Conservation (phyloP, 768 basidiomycete genomes). For the Rhizopogon vulgaris region DNA sequence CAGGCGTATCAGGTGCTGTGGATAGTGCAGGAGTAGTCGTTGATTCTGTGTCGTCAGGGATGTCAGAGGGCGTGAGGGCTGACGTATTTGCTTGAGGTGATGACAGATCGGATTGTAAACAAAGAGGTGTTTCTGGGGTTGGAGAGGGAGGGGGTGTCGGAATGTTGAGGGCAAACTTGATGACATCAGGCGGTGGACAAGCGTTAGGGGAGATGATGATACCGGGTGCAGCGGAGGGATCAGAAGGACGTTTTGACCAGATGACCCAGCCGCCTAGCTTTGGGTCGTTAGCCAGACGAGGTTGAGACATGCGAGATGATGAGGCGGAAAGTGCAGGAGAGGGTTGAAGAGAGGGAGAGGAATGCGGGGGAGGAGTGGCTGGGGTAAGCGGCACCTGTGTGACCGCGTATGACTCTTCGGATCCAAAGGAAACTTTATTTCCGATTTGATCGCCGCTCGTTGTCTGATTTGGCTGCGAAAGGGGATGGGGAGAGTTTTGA, state of each 20-base stretch:
- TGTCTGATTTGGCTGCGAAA: neutral
- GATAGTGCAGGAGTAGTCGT: slow-evolving; percentile 45
- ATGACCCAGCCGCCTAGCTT: slow-evolving; percentile 44
- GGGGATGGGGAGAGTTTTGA: no score
- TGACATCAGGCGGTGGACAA: slow-evolving; percentile 52
- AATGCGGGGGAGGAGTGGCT: slow-evolving; percentile 7
- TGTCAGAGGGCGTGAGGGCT: slow-evolving; percentile 10
- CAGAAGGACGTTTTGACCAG: slow-evolving; percentile 65
- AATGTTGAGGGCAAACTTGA: slow-evolving; percentile 48
- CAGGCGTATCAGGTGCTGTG: slow-evolving; percentile 41
- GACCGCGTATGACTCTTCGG: neutral
- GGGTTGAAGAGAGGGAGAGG: neutral
- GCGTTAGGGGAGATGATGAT: slow-evolving; percentile 67
- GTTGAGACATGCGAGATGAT: neutral
- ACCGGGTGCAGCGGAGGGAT: slow-evolving; percentile 60
- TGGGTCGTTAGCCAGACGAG: neutral
- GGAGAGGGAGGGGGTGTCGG: slow-evolving; percentile 47
- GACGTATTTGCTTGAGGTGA: slow-evolving; percentile 1
- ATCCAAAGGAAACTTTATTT: slow-evolving; percentile 1
- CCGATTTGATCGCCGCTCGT: slow-evolving; percentile 2
- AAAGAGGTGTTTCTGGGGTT: slow-evolving; percentile 9
- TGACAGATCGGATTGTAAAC: neutral
- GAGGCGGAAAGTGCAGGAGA: slow-evolving; percentile 6
- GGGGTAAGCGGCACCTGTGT: slow-evolving; percentile 18
- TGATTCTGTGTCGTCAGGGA: slow-evolving; percentile 39